Base-by-base conservation (phyloP, 2,329 filamentous ascomycete species). In the Colletotrichum endophyticum region DNA sequence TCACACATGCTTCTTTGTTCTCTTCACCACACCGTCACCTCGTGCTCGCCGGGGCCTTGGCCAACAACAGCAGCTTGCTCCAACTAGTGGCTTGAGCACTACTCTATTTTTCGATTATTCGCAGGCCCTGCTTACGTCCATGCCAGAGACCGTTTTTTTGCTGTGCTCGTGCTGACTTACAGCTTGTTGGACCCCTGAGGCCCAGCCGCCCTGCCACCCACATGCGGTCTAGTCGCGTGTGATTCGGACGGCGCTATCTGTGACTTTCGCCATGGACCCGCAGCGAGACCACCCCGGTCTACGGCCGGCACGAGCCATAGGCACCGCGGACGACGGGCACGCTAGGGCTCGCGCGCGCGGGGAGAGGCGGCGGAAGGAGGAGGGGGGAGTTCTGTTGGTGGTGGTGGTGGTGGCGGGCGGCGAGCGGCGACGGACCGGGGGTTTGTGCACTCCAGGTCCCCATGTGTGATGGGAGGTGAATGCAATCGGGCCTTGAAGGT, bases 231-330 rank as follows among this genome's bases (percentile, higher is more conserved):
- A 77, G 75, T 49, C 56, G 72, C 66, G 72, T 75, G 75, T 77
- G 75, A 74, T 77, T 77, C 75, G 62, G 39, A 75, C 62, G 62
- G 72, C 75, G 75, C 75, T 77, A 77, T 77, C 66, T 77, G 75
- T 77, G 75, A 77, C 67, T 72, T 72, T 53, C 44, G 72, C 69
- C 72, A 63, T 62, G 36, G 72, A 69, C 66, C 71, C 49, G 74
- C 71, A 66, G 73, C 9, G 25, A 36, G 22, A 27, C 25, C 32
- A 63, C 63, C 70, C 62, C 68, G 32, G 73, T 73, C 44, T 49
- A 73, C 70, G 73, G 73, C 73, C 73, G 70, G 73, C 70, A 76
- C 36, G 70, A 76, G 73, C 73, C 73, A 73, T 64, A 73, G 64
- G 63, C 30, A 68, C 63, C 70, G 53, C 56, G 44, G 63, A 61